Percentiles rank a stretch among this genome's conserved stretches.
Evolutionary conservation across 306 rosid genomes (phyloP).

Genomic region (Luffa aegyptiaca): DNA sequence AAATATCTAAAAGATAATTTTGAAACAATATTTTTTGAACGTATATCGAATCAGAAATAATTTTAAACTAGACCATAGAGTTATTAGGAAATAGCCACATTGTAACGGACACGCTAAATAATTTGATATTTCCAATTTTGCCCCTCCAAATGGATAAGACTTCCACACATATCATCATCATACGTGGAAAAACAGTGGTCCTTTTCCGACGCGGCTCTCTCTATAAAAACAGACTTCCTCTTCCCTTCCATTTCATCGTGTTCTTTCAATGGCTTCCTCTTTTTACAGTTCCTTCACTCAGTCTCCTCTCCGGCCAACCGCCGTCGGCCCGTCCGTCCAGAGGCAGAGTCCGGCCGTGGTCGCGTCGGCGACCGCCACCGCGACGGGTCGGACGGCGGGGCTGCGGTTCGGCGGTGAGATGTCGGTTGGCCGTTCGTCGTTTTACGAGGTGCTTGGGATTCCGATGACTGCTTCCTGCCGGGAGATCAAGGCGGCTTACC

Average conservation of each 20-base stretch:
- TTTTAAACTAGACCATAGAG: too few relatives aligned
- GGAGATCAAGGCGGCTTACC: constrained; percentile 57
- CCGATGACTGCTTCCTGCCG: constrained; percentile 30
- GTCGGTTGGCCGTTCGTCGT: constrained; percentile 31
- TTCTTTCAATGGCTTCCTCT: neutral
- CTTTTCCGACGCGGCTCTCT: neutral
- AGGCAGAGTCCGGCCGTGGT: neutral
- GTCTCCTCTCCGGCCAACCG: neutral
- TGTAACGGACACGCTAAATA: too few relatives aligned
- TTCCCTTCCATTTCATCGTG: neutral
- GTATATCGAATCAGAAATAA: too few relatives aligned
- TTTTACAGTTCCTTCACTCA: neutral
- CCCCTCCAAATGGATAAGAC: neutral
- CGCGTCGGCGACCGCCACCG: neutral
- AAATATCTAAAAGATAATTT: too few relatives aligned
- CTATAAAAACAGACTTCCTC: neutral
- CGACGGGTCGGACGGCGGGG: constrained; percentile 15
- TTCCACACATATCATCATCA: neutral
- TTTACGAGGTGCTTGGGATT: constrained; percentile 70
- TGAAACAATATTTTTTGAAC: too few relatives aligned
- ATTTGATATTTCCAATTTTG: neutral
- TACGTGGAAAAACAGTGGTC: neutral
- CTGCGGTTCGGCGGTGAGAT: neutral
- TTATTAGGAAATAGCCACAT: too few relatives aligned
- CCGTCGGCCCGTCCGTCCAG: neutral